Evolutionary conservation across 1,284 basidiomycete species (phyloP), one percentile per base, ranked within the genome.

Genomic region (Hymenochaete sp.): DNA sequence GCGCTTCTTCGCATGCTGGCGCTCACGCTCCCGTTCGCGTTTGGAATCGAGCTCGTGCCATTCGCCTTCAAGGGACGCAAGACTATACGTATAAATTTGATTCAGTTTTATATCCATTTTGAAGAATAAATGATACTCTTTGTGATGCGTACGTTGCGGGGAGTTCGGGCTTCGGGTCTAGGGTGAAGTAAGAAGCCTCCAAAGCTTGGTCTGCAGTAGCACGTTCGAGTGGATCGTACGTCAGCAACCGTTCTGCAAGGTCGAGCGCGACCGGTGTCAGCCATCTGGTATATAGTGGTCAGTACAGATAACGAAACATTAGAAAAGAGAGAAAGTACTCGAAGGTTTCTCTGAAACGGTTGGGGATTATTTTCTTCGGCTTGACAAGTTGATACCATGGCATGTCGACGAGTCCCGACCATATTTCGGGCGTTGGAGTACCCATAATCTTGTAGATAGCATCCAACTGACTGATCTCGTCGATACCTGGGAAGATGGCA

Each of bases 381-480:
- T 92, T 90, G 41, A 98, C 83, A n/a, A 99, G 77, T 61, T 99
- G 96, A 62, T 90, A 98, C 96, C 96, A 99, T 2, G 96, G 95
- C 48, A 99, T 66, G 54, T 82, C 79, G 4, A 77, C 73, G 22
- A 96, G 69, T 4, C 75, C 80, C 0, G 87, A 79, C 96, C 96
- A 99, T 35, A 77, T 74, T 22, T 81, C 75, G n/a, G 77, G 62
- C 10, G 75, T 78, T 0, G 95, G 92, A 0, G 93, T 95, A 9
- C 97, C 97, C 55, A 98, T 75, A 36, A 95, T 73, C 48, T 78
- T 82, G 63, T 91, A 95, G 49, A 98, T 87, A 26, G 87, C 85
- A 48, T 97, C 88, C 10, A 99, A 75, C 61, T 99, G 97, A 54
- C 95, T 84, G 45, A 99, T 92, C 67, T 99, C 96, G 57, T 98